phyloP scores from a whole-genome alignment of 306 rosid genomes.

The apple (Malus domestica) region ASM211411v1 NC_041802.1:409501-410000 shows the following conservation, averaged over 20 bases:
- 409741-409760: background rate
- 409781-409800: slow-evolving; percentile 73
- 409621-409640: background rate
- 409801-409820: slow-evolving; percentile 80
- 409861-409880: slow-evolving; percentile 55
- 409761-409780: slow-evolving; percentile 71
- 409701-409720: background rate
- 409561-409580: background rate
- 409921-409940: background rate
- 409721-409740: background rate
- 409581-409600: background rate
- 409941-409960: too few species aligned
- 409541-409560: background rate
- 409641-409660: background rate
- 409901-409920: background rate
- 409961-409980: too few species aligned
- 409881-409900: background rate
- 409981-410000: background rate
- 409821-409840: slow-evolving; percentile 75
- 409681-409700: background rate
- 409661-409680: background rate
- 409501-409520: background rate
- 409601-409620: background rate
- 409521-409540: background rate
- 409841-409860: slow-evolving; percentile 76